Evolutionary conservation across 2,329 filamentous ascomycete species (phyloP), one percentile per base, ranked within the genome.

Genomic region (Chaetomium sp.): DNA sequence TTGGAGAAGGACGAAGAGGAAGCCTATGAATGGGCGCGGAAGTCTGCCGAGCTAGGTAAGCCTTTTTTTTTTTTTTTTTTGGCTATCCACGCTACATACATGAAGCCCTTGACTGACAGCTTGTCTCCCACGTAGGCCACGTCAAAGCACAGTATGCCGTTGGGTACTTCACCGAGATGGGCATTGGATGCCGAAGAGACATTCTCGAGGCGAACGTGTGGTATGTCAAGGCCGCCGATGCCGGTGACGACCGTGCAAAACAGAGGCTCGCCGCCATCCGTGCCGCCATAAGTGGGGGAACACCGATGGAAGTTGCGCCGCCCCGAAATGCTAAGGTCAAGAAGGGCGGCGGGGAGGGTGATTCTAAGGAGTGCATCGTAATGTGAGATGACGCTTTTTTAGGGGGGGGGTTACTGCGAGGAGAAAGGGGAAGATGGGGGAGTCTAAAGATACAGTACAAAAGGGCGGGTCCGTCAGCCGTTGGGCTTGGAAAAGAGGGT

Each of bases 121-220:
- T 8, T 32, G 9, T 2, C 61, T 27, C 19, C 19, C 19, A 27
- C 19, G 19, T 27, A 89, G 87, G 83, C 49, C 81, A 77, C 58
- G 78, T 81, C 60, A 84, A 84, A 64, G 94, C 94, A n/a, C 85
- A 96, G 69, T 99, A 97, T 65, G 90, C 94, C 0, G 84, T 96
- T 27, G 94, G 91, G 45, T 97, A 96, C 72, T 99, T 99, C 70
- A 96, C 91, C 5, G 94, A 99, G 71, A 96, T 95, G 89, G 94
- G 94, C 60, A 96, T 99, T 64, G 94, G 94, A 49, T 96, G 91
- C 70, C 88, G 91, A 40, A 85, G 90, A 49, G 94, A 99, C 69
- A 85, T 92, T n/a, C 80, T 99, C 44, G 91, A 96, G 71, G 92
- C 94, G 63, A 99, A 99, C 67, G 89, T 96, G 36, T 97, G 91